Percentiles rank a stretch among this genome's conserved stretches.
These are phyloP conservation scores for Diutina siamensis DNA, from an alignment of 1,139 yeast species.

Conservation along the genomic window DNA sequence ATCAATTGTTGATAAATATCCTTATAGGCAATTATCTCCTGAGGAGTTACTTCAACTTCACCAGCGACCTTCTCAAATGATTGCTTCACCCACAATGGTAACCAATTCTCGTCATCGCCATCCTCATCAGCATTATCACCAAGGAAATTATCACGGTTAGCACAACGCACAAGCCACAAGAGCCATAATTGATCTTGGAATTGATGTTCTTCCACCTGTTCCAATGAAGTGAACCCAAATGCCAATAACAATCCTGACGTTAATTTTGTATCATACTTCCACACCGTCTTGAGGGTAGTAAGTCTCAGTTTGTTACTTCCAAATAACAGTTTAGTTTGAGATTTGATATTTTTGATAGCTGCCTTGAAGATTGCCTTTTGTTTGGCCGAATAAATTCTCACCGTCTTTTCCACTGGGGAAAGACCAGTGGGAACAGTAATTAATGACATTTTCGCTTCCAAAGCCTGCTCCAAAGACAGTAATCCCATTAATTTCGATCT, in stretches of 20 bases:
- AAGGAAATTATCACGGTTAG: constrained; percentile 31
- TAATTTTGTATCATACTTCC: constrained; percentile 43
- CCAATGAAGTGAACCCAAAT: constrained; percentile 46
- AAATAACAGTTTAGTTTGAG: constrained; percentile 38
- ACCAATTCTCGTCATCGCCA: constrained; percentile 18
- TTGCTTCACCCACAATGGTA: constrained; percentile 43
- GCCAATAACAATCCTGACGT: constrained; percentile 43
- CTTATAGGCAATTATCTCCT: constrained; percentile 44
- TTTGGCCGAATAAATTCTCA: constrained; percentile 16
- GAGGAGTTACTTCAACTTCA: constrained; percentile 27
- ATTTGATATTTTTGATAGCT: constrained; percentile 36
- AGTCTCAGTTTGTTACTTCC: constrained; percentile 28
- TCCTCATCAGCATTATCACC: constrained; percentile 9
- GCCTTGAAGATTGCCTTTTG: constrained; percentile 38
- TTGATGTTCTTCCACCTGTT: constrained; percentile 33
- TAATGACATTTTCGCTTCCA: constrained; percentile 32
- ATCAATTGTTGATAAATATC: constrained; percentile 44
- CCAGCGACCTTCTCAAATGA: constrained; percentile 30
- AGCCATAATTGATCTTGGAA: constrained; percentile 51
- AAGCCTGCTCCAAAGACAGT: constrained; percentile 28
- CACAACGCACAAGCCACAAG: constrained; percentile 50
- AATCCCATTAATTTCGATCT: background rate
- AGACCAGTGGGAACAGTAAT: constrained; percentile 15
- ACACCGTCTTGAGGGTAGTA: constrained; percentile 42
- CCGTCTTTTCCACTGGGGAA: constrained; percentile 10